phyloP scores from a whole-genome alignment of 1,139 yeast species.

The Debaryomyces robertsiae region DNA sequence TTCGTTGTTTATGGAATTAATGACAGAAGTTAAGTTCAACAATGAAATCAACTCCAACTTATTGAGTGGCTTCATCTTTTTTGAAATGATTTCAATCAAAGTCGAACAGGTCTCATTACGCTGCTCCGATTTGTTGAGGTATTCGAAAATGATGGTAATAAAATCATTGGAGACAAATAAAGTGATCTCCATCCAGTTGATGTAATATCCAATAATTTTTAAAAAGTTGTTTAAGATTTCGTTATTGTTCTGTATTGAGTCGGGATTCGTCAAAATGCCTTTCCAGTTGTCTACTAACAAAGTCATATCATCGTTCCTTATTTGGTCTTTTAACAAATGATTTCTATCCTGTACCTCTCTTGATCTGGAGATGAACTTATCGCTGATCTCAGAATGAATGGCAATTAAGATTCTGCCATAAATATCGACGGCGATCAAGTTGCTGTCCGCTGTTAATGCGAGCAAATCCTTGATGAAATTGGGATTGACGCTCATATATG shows the following conservation, averaged over 20 bases:
- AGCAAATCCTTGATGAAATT: slow-evolving; percentile 69
- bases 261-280: slow-evolving; percentile 46
- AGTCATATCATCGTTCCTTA: slow-evolving; percentile 75
- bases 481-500: slow-evolving; percentile 66
- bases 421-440: slow-evolving; percentile 67
- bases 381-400: slow-evolving; percentile 91
- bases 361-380: slow-evolving; percentile 75
- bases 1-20: slow-evolving; percentile 41
- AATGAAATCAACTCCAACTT: slow-evolving; percentile 76
- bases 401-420: slow-evolving; percentile 72
- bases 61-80: slow-evolving; percentile 89
- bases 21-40: slow-evolving; percentile 62
- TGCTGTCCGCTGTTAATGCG: slow-evolving; percentile 27
- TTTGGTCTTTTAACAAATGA: slow-evolving; percentile 73
- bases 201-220: slow-evolving; percentile 77
- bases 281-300: slow-evolving; percentile 72
- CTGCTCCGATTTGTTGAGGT: slow-evolving; percentile 48
- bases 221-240: slow-evolving; percentile 64
- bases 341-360: slow-evolving; percentile 65
- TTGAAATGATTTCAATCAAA: slow-evolving; percentile 77
- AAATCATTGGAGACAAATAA: slow-evolving; percentile 71
- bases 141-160: slow-evolving; percentile 63
- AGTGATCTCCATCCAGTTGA: slow-evolving; percentile 92
- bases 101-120: slow-evolving; percentile 71
- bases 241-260: slow-evolving; percentile 22